phyloP scores from a whole-genome alignment of 495 filamentous ascomycete species.

The Lindgomyces ingoldianus region DNA sequence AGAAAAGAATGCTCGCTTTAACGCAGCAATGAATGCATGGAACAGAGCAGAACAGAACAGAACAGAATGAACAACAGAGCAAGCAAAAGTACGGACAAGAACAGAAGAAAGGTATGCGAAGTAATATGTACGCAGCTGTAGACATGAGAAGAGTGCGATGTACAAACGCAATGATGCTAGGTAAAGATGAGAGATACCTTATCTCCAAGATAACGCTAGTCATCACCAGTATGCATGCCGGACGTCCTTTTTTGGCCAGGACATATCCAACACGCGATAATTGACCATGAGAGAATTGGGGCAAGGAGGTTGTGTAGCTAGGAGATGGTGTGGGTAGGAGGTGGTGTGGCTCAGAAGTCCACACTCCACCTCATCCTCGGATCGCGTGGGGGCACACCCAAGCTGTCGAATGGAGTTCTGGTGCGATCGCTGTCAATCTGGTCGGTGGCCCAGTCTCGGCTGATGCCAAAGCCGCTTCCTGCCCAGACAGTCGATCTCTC shows the following conservation, averaged over 20 bases:
- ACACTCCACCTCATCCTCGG: slow-evolving; percentile 43
- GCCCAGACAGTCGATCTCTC: slow-evolving; percentile 5
- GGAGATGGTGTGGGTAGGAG: too few species aligned
- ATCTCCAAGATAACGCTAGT: too few species aligned
- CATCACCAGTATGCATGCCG: too few species aligned
- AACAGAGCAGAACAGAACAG: background rate
- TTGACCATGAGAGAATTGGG: too few species aligned
- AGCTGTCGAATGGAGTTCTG: slow-evolving; percentile 18
- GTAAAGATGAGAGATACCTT: too few species aligned
- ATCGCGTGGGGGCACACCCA: slow-evolving; percentile 19
- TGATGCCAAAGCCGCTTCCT: slow-evolving; percentile 25
- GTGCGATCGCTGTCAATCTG: slow-evolving; percentile 9
- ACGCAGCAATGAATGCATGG: background rate
- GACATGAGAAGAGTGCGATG: background rate
- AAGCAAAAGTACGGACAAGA: too few species aligned
- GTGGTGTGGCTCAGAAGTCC: slow-evolving; percentile 36
- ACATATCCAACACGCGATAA: too few species aligned
- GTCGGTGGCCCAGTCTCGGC: slow-evolving; percentile 19
- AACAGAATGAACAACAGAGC: too few species aligned
- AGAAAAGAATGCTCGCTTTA: slow-evolving; percentile 1
- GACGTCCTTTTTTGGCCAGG: too few species aligned
- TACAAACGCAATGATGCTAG: background rate
- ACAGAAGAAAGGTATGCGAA: background rate
- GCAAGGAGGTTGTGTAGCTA: too few species aligned
- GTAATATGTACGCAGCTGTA: background rate